Evolutionary conservation across 176 grass and related monocot species (phyloP), one percentile per base, ranked within the genome.

Genomic region (Musa schizocarpa): DNA sequence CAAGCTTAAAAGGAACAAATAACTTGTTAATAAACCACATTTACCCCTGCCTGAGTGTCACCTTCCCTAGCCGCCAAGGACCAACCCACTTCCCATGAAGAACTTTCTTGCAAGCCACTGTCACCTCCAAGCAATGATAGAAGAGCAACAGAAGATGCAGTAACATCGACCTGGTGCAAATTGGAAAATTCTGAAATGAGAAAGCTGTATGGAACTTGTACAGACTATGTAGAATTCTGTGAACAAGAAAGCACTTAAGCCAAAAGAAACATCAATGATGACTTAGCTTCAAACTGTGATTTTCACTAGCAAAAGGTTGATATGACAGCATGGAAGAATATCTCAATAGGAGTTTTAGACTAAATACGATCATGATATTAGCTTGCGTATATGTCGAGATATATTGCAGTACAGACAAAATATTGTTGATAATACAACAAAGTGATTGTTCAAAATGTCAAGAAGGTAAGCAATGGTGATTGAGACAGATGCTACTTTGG

Each of bases 11-110:
- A 71, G 3, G 79, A 71, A 84, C 25, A 21, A 8, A 23, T 25
- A 64, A 81, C 71, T 71, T 26, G 48, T 73, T 74, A 68, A 64
- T 43, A n/a, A 80, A 73, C 9, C 64, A 4, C 20, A 80, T 73
- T 22, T 52, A 54, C 49, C 50, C 0, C 26, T 69, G 52, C 27
- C 65, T 55, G 65, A 34, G 50, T 14, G 17, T 7, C 21, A 53
- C 52, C 19, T 69, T 93, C 92, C 10, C 65, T 81, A 69, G 65
- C 59, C 7, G 71, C 74, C 79, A 91, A 78, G 78, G 90, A 82
- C 90, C 90, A 97, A 74, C 94, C 90, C 21, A 97, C 23, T 87
- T 89, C 82, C 94, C 94, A 97, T 49, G 94, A 82, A 54, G 76
- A 81, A 76, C 64, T 84, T 83, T 85, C 81, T 53, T 52, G 79